Percentiles rank a stretch among this genome's conserved stretches.
These are phyloP conservation scores for Cocos nucifera DNA, from an alignment of 176 grass and related monocot genomes.

Conservation along the genomic window DNA sequence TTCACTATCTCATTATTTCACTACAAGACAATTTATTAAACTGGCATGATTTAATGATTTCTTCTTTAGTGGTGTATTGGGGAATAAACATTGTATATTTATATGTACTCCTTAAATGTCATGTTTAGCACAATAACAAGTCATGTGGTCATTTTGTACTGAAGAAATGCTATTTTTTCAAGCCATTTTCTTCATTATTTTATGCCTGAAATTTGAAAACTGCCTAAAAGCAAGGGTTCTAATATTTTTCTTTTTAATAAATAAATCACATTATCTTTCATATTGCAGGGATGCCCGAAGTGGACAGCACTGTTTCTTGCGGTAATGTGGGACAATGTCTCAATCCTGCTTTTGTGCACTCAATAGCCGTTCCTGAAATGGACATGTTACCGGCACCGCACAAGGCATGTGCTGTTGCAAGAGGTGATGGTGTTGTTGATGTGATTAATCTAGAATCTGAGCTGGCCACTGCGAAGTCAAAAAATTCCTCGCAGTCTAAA, in stretches of 20 bases:
- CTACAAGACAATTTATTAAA: too few species aligned
- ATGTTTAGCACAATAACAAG: too few species aligned
- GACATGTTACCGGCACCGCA: conserved; percentile 39
- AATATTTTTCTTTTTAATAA: not conserved
- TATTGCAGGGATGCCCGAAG: conserved; percentile 51
- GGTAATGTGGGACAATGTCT: conserved; percentile 61
- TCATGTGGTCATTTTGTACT: too few species aligned
- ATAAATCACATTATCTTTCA: not conserved
- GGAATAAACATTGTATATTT: too few species aligned
- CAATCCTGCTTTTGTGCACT: conserved; percentile 93
- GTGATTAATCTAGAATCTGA: conserved; percentile 77
- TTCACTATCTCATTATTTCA: conserved; percentile 1
- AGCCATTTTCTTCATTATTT: too few species aligned
- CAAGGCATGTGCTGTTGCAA: conserved; percentile 93
- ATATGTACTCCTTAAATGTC: too few species aligned
- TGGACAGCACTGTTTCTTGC: conserved; percentile 34
- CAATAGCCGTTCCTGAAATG: conserved; percentile 66
- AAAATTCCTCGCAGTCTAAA: conserved; percentile 20
- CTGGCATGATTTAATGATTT: too few species aligned
- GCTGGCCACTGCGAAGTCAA: conserved; percentile 39
- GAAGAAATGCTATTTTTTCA: too few species aligned
- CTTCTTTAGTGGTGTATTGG: too few species aligned
- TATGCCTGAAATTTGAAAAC: too few species aligned
- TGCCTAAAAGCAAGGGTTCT: not conserved
- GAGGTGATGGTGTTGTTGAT: conserved; percentile 81